These are phyloP conservation scores for Madurella fahalii DNA, from an alignment of 2,329 filamentous ascomycete species.

Conservation along the genomic window DNA sequence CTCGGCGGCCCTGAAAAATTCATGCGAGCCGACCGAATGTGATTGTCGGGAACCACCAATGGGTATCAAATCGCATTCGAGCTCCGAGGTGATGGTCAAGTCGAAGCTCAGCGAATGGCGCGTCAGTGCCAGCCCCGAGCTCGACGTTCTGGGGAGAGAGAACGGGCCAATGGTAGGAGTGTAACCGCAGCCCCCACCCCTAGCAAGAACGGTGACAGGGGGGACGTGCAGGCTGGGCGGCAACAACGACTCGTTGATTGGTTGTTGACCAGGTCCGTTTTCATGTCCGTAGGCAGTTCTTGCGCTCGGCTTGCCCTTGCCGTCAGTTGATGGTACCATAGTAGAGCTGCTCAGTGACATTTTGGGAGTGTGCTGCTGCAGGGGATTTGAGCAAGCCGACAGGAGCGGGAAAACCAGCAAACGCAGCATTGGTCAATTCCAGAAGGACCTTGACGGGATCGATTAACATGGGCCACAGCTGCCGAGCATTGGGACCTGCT, in stretches of 20 bases:
- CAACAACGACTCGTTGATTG: slow-evolving; percentile 17
- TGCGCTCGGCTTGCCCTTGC: not conserved
- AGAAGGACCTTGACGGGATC: not conserved
- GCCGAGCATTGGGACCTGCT: not conserved
- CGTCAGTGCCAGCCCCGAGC: slow-evolving; percentile 1
- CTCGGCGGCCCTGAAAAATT: not conserved
- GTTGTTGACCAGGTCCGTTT: slow-evolving; percentile 4
- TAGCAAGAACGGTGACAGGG: slow-evolving; percentile 7
- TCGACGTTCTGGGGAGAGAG: slow-evolving; percentile 4
- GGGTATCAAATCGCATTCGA: slow-evolving; percentile 14
- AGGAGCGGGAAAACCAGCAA: not conserved
- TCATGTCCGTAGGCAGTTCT: not conserved
- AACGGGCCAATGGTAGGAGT: slow-evolving; percentile 10
- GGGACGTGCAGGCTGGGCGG: slow-evolving; percentile 11
- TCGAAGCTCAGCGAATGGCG: slow-evolving; percentile 14
- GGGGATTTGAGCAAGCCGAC: not conserved
- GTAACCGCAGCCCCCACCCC: not conserved
- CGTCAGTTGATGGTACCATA: too few species aligned
- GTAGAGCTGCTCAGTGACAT: not conserved
- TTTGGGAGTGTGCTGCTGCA: slow-evolving; percentile 3
- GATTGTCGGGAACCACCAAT: not conserved
- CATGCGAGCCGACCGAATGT: slow-evolving; percentile 13
- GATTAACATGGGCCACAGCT: not conserved
- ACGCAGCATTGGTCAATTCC: not conserved
- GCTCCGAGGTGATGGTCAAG: slow-evolving; percentile 12